phyloP scores from a whole-genome alignment of 306 rosid genomes.

The Cucumis cinereus region DNA sequence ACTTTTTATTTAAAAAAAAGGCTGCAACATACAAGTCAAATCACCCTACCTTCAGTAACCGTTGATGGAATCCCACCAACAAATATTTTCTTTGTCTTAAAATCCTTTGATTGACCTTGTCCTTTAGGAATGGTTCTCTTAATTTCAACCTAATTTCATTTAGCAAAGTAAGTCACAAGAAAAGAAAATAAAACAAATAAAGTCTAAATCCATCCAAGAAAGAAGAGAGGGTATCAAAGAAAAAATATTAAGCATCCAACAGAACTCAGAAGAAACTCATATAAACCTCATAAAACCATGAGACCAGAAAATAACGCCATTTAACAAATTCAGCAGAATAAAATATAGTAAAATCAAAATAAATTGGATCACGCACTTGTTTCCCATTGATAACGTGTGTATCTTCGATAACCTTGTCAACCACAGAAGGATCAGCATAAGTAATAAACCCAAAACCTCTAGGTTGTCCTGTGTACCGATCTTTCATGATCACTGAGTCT shows the following conservation, averaged over 20 bases:
- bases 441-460: constrained; percentile 90
- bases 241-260: background rate
- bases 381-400: constrained; percentile 61
- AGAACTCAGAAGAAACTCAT: background rate
- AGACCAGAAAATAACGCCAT: background rate
- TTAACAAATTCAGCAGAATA: background rate
- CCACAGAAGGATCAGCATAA: constrained; percentile 75
- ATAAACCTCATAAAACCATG: background rate
- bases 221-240: background rate
- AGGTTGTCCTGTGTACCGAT: constrained; percentile 67
- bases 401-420: constrained; percentile 70
- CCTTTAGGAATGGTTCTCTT: constrained; percentile 95
- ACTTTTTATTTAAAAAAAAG: background rate
- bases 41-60: constrained; percentile 49
- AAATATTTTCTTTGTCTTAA: constrained; percentile 78
- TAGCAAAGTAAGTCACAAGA: background rate
- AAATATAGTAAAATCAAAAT: background rate
- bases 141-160: constrained; percentile 56
- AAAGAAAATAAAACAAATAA: background rate
- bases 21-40: background rate
- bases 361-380: constrained; percentile 30
- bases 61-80: constrained; percentile 87
- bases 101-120: constrained; percentile 58
- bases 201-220: background rate
- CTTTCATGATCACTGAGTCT: constrained; percentile 90